Evolutionary conservation across 306 rosid genomes (phyloP).

Genomic region (Cucurbita ficifolia): DNA sequence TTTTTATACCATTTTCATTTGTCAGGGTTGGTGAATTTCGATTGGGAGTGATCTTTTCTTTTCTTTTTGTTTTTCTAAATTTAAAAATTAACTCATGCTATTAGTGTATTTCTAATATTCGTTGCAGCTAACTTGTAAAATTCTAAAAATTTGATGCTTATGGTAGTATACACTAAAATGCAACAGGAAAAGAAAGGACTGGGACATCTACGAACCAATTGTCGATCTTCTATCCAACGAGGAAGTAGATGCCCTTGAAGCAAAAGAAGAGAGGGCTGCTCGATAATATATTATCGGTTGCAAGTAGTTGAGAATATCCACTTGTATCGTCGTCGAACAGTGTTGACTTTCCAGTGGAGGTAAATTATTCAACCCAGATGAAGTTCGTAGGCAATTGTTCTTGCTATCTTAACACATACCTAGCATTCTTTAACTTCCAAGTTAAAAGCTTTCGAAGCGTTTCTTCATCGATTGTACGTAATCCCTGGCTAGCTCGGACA

Average conservation of each 20-base stretch:
- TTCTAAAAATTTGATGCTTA: not conserved
- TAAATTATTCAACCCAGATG: not conserved
- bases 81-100: not conserved
- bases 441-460: not conserved
- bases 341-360: not conserved
- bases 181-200: conserved; percentile 91
- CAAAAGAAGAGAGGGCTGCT: conserved; percentile 68
- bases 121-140: not conserved
- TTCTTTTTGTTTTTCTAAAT: not conserved
- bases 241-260: conserved; percentile 91
- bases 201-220: conserved; percentile 84
- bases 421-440: not conserved
- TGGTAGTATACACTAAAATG: conserved; percentile 14
- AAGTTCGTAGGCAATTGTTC: not conserved
- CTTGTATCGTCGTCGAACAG: not conserved
- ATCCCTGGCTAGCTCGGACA: not conserved
- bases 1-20: not conserved
- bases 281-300: not conserved
- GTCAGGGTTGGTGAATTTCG: not conserved
- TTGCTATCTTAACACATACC: not conserved
- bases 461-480: not conserved
- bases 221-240: conserved; percentile 84
- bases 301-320: not conserved
- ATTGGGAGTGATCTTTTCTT: not conserved
- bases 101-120: not conserved